Base-by-base conservation (phyloP, 2,329 filamentous ascomycete genomes). In the Xylaria digitata region DNA sequence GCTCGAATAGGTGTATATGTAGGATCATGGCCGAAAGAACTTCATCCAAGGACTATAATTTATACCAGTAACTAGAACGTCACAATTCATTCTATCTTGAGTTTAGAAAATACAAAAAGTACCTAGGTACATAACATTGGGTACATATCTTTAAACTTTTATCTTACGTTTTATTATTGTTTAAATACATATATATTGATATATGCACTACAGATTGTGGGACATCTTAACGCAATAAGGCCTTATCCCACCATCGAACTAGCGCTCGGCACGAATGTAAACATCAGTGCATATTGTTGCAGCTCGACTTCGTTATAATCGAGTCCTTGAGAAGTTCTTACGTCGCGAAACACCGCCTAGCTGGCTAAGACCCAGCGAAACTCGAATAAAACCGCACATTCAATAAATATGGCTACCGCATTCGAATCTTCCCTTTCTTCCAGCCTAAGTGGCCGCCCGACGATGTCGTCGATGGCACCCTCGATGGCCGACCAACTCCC, bases 401-500 rank as follows among this genome's bases (percentile, higher is more conserved):
- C 21, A 34, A 45, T 9, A 8, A 62, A 50, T 1, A 90, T 90
- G 84, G 78, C 85, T 34, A 86, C 85, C 40, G 81, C 86, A 69
- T 93, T 93, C 73, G 90, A 92, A 72, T 85, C 89, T 8, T 90
- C 90, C 1, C 84, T 91, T 72, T 92, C 90, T 13, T 87, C 86
- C 63, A 89, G 87, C 79, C 80, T 85, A 53, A 82, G 82, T 75
- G 84, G 88, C 73, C 87, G 86, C 71, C 80, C 83, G 63, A 86
- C 87, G 17, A 81, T 87, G 69, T 83, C 86, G 34, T 83, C 88
- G 46, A 82, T 83, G 53, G 87, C 84, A 48, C 86, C 89, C 15
- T 92, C 90, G 6, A 88, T 92, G 82, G 90, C 90, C 48, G 91
- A 94, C 78, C 88, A 89, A 56, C 88, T 99, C 8, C 96, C 96